Base-by-base conservation (phyloP, 2,329 filamentous ascomycete genomes). In the Aureobasidium uvarum region DNA sequence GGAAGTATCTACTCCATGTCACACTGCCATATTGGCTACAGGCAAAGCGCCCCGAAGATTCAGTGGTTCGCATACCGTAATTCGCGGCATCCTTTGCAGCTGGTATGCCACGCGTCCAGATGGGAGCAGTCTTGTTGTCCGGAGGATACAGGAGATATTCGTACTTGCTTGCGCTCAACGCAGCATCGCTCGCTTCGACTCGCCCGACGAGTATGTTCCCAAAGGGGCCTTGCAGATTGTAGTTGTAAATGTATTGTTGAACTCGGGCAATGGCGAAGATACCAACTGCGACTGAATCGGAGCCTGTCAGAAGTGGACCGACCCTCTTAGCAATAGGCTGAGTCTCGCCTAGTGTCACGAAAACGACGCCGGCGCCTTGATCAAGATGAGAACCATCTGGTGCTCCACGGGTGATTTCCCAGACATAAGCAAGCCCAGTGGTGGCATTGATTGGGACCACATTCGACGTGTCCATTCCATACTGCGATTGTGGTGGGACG, bases 391-490 rank as follows among this genome's bases (percentile, higher is more conserved):
- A 36, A 3, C 39, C 45, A 48, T 66, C 56, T 25, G 43, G 38
- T 33, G n/a, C 64, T 38, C 55, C 45, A 20, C 64, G 64, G 38
- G 55, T 62, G 25, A 66, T 66, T n/a, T 66, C 64, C 46, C 64
- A 63, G 6, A 60, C 64, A 14, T 62, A 66, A 7, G 64, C 64
- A 5, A 66, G 20, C 5, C 64, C 64, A 25, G 33, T 46, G 3
- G 64, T 66, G 16, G 43, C 55, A 8, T 66, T 66, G n/a, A 66
- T 62, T 6, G 43, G 28, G 1, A 28, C 64, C 13, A 66, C 18
- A 31, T 55, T 63, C 2, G 55, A 62, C 14, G 64, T 66, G 48
- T 66, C 64, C 64, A 66, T 66, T 11, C 64, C 64, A 18, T 48
- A 66, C 18, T 28, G 20, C 14, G 55, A 43, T 52, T 66, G 64